Evolutionary conservation across 1,284 basidiomycete genomes (phyloP), one percentile per base, ranked within the genome.

Genomic region (Papiliotrema fonsecae): DNA sequence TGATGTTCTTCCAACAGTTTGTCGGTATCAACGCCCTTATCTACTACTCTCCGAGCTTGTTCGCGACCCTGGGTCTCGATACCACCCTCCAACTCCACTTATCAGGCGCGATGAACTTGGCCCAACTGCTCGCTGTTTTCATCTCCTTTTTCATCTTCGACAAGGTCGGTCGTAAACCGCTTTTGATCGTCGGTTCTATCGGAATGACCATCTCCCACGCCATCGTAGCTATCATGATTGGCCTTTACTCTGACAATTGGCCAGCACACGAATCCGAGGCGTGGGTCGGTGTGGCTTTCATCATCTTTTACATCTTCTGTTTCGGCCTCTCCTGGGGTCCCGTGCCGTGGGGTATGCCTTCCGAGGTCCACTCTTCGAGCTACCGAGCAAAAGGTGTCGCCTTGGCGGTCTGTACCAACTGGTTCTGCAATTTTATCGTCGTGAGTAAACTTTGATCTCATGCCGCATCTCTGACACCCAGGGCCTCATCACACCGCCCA

Each of bases 101-200:
- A 9, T 64, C 63, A 2, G 74, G 73, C n/a, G 56, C 70, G 24
- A 67, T 69, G 42, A 73, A 73, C 50, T 50, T 70, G 25, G 49
- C 58, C n/a, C 61, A 70, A 41, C 51, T 55, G 9, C 66, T 72
- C 51, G 72, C 67, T 40, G 63, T 62, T 5, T 30, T 62, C 24
- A 50, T 59, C 14, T 53, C 67, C 9, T 49, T 75, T 36, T 49
- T 74, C 53, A 63, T 68, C 47, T 56, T 74, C 35, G 74, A 76
- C 55, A 52, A 58, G 2, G 45, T 73, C 4, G 74, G 74, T 34
- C 64, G 74, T n/a, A 54, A 58, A 13, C 61, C 61, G 4, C 58
- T 66, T 6, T 56, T 74, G 21, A 51, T 74, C 19, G 40, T 35
- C 31, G 62, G 64, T 0, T 51, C 59, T 1, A 14, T 45, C 11